Conservation (phyloP, 495 filamentous ascomycete species). For the Aspergillus egyptiacus region DNA sequence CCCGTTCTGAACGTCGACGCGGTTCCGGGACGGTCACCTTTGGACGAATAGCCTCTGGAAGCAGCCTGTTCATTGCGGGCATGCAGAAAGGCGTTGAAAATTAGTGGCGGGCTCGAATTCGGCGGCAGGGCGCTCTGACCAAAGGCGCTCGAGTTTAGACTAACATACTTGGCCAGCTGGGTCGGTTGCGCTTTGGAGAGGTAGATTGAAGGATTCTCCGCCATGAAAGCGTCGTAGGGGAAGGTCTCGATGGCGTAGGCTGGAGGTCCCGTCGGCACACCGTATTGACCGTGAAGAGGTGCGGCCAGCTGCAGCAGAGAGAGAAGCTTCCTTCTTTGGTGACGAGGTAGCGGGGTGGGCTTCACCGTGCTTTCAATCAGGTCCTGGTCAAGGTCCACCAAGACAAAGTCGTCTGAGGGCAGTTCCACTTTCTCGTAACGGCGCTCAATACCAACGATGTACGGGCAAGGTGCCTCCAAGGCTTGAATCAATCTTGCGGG, state of each 20-base stretch:
- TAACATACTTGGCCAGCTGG: slow-evolving; percentile 74
- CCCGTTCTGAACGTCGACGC: slow-evolving; percentile 64
- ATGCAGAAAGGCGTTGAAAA: slow-evolving; percentile 90
- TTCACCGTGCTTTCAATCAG: slow-evolving; percentile 72
- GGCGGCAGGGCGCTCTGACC: slow-evolving; percentile 55
- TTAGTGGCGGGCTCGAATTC: slow-evolving; percentile 41
- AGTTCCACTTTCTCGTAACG: slow-evolving; percentile 88
- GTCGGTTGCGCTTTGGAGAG: slow-evolving; percentile 61
- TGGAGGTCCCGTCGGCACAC: slow-evolving; percentile 82
- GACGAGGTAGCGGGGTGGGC: slow-evolving; percentile 73
- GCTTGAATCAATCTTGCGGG: slow-evolving; percentile 83
- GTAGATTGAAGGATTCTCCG: slow-evolving; percentile 78
- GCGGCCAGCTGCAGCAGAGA: slow-evolving; percentile 86
- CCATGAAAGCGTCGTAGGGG: slow-evolving; percentile 80
- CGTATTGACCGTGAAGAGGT: slow-evolving; percentile 81
- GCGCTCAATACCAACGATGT: slow-evolving; percentile 91
- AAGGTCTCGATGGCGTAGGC: slow-evolving; percentile 89
- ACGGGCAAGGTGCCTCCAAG: slow-evolving; percentile 91
- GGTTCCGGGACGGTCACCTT: slow-evolving; percentile 73
- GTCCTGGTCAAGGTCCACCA: slow-evolving; percentile 89
- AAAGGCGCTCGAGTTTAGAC: slow-evolving; percentile 82
- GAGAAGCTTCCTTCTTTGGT: slow-evolving; percentile 82
- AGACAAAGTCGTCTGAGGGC: slow-evolving; percentile 92
- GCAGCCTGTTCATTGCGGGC: slow-evolving; percentile 56
- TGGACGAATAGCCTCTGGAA: slow-evolving; percentile 42